Evolutionary conservation across 345 rosid genomes (phyloP), one percentile per base, ranked within the genome.

Genomic region (Eutrema japonicum): DNA sequence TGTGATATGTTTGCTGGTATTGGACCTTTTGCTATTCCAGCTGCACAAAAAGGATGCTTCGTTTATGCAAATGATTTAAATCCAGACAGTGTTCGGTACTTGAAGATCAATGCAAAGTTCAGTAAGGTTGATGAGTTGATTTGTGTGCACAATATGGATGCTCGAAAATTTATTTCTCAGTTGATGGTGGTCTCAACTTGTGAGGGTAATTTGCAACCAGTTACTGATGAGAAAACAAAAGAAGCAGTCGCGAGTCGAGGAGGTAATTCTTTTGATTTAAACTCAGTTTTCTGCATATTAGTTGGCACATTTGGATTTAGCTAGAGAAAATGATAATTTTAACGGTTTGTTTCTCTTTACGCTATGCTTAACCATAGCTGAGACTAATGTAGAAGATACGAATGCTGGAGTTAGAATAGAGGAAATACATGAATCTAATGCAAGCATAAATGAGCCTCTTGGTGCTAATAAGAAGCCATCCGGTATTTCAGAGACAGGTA

Each of bases 1-100:
- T 94, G 96, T 85, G 97, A 94, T 78, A 88, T 91, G 97, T 91
- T 91, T 85, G 87, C 98, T 74, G 98, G 97, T 47, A 86, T 94
- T 76, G 98, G 97, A 51, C 98, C 98, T 60, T 94, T 91, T 79
- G 93, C 96, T 50, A 86, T 94, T 79, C 96, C 97, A 56, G 97
- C 97, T 41, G 96, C 95, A 43, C 96, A 86, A 43, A 91, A 85
- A 77, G 97, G 98, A 53, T 94, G 98, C 79, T 63, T 85, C 8
- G 95, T 94, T 64, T 83, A 85, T 84, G 96, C 98, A 76, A 89
- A 94, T 78, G 98, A 94, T 80, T 72, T 91, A 61, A 91, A 94
- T 65, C 95, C 95, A 14, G 92, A 86, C 58, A 94, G 98, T 70
- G 71, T 84, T 64, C 89, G 62, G 45, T 91, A 88, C 77, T 79